Evolutionary conservation across 139 green algal species (phyloP).

Genomic region (Spirogloea muscicola): DNA sequence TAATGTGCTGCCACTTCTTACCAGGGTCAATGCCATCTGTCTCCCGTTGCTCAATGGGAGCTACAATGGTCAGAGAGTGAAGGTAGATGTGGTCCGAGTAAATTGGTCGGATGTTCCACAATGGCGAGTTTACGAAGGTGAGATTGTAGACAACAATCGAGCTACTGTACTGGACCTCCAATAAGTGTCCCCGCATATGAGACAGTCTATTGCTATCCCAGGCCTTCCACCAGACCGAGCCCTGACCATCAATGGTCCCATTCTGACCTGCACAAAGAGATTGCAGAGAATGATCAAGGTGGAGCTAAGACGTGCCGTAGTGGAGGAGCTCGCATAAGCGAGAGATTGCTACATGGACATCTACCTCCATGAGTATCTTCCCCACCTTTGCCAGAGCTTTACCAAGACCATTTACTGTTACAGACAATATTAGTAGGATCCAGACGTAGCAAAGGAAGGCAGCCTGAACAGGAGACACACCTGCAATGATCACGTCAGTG

Average conservation of each 20-base stretch:
- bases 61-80: constrained; percentile 12
- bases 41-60: neutral
- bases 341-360: neutral
- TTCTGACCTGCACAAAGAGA: neutral
- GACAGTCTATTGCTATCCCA: neutral
- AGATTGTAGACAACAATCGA: neutral
- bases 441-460: neutral
- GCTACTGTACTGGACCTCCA: constrained; percentile 12
- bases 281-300: neutral
- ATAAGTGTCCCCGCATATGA: constrained; percentile 27
- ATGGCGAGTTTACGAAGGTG: constrained; percentile 29
- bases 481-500: constrained; percentile 22
- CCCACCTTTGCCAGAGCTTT: no score
- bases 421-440: no score
- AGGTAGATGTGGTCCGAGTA: constrained; percentile 11
- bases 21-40: constrained; percentile 9
- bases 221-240: constrained; percentile 18
- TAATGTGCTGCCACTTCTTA: no score
- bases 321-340: neutral
- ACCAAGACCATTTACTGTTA: no score
- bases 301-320: neutral
- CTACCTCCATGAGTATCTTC: neutral
- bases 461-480: neutral
- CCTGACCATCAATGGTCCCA: constrained; percentile 22
- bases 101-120: constrained; percentile 21